These are phyloP conservation scores for Epichloe sibirici DNA, from an alignment of 2,329 filamentous ascomycete genomes.

Conservation along the genomic window DNA sequence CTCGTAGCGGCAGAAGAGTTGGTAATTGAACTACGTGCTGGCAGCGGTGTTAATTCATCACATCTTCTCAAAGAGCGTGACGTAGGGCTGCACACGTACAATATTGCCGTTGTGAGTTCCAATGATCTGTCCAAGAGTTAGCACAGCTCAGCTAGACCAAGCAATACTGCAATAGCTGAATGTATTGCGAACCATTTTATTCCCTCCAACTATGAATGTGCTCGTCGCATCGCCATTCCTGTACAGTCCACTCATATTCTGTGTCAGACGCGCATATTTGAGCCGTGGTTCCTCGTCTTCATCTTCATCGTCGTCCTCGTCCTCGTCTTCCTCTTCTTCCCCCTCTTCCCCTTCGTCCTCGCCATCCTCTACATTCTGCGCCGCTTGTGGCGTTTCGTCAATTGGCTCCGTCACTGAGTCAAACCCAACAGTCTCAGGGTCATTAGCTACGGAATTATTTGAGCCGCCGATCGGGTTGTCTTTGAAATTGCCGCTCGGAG, in stretches of 20 bases:
- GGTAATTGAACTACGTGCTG: conserved; percentile 81
- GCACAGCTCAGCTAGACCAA: background rate
- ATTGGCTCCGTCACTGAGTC: background rate
- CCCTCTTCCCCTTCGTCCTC: conserved; percentile 20
- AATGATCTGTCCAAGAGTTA: conserved; percentile 50
- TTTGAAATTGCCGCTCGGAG: background rate
- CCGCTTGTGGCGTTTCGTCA: background rate
- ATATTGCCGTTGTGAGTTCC: conserved; percentile 97
- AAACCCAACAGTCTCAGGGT: background rate
- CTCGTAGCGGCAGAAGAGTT: conserved; percentile 65
- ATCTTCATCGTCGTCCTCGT: conserved; percentile 63
- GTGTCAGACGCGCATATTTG: conserved; percentile 83
- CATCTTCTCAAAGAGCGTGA: background rate
- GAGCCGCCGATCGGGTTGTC: background rate
- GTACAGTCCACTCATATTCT: conserved; percentile 68
- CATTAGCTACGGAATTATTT: background rate
- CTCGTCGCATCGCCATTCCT: conserved; percentile 93
- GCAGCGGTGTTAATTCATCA: background rate
- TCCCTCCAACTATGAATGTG: conserved; percentile 76
- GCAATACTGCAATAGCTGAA: conserved; percentile 7
- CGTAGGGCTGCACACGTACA: conserved; percentile 38
- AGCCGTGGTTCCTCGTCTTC: conserved; percentile 90
- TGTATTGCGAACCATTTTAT: conserved; percentile 70
- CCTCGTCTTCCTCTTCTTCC: conserved; percentile 38
- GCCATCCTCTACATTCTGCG: conserved; percentile 9